A percentile compares a stretch with the other conserved stretches of the same genome.
Conservation (phyloP, 176 grass and related monocot genomes). For the Ampelocalamus luodianensis region DNA sequence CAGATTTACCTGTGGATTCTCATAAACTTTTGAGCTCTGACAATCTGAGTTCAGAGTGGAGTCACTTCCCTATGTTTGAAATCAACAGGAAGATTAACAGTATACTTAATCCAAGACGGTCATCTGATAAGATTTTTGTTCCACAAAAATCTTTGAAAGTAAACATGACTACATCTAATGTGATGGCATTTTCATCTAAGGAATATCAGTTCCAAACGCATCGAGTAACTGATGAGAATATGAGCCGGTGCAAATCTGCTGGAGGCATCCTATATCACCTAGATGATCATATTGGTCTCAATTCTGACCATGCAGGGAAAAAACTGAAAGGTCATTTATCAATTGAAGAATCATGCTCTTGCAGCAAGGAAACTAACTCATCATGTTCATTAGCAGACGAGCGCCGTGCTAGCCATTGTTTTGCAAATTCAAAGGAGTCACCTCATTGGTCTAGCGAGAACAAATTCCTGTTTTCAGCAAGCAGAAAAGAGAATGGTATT, state of each 20-base stretch:
- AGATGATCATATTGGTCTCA: slow-evolving; percentile 49
- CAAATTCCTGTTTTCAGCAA: slow-evolving; percentile 31
- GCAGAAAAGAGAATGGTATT: slow-evolving; percentile 39
- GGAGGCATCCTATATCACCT: slow-evolving; percentile 25
- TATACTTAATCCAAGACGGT: slow-evolving; percentile 63
- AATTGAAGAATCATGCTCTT: slow-evolving; percentile 52
- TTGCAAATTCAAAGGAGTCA: slow-evolving; percentile 38
- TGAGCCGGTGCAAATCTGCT: slow-evolving; percentile 40
- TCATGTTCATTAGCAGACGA: slow-evolving; percentile 44
- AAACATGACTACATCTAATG: slow-evolving; percentile 47
- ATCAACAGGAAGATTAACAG: slow-evolving; percentile 72
- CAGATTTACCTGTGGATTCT: slow-evolving; percentile 51
- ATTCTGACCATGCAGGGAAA: slow-evolving; percentile 35
- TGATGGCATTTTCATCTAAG: slow-evolving; percentile 53
- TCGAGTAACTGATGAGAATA: slow-evolving; percentile 44
- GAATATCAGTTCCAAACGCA: slow-evolving; percentile 46
- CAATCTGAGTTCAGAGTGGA: slow-evolving; percentile 49
- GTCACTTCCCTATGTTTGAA: slow-evolving; percentile 72
- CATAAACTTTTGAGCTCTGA: slow-evolving; percentile 39
- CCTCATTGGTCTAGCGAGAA: slow-evolving; percentile 18
- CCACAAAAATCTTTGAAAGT: slow-evolving; percentile 46
- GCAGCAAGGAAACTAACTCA: slow-evolving; percentile 52
- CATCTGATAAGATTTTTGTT: slow-evolving; percentile 52
- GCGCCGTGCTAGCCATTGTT: not conserved
- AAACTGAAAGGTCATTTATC: slow-evolving; percentile 50